Percentiles rank a stretch among this genome's conserved stretches.
These are phyloP conservation scores for Spathaspora sp. DNA, from an alignment of 805 yeast species.

Conservation along the genomic window DNA sequence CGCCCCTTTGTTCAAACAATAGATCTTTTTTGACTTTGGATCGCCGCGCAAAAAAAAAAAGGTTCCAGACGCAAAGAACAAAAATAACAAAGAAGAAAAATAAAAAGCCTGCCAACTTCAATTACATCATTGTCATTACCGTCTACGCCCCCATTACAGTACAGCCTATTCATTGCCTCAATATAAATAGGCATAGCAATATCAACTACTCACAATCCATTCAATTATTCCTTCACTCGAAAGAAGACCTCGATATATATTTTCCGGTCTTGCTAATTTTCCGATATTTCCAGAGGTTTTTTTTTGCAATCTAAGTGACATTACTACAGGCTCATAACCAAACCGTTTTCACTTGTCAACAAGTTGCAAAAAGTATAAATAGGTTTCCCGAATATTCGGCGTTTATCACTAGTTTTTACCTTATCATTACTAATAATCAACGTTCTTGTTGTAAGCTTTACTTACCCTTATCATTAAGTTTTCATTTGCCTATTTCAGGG, in stretches of 20 bases:
- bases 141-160: not conserved
- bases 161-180: not conserved
- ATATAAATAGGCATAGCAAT: not conserved
- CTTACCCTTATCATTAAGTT: not conserved
- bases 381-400: not conserved
- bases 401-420: not conserved
- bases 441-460: not conserved
- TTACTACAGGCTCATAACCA: not conserved
- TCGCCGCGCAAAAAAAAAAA: not conserved
- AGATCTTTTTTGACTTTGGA: not conserved
- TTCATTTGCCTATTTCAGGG: not conserved
- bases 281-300: not conserved
- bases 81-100: not conserved
- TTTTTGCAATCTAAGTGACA: not conserved
- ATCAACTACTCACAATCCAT: not conserved
- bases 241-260: not conserved
- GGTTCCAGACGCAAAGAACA: not conserved
- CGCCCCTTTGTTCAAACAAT: not conserved
- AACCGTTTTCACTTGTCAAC: too few relatives aligned
- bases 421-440: not conserved
- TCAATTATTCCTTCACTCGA: not conserved
- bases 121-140: not conserved
- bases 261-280: not conserved
- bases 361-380: not conserved
- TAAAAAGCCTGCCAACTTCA: not conserved